A percentile compares a stretch with the other conserved stretches of the same genome.
Evolutionary conservation across 2,329 filamentous ascomycete species (phyloP).

Genomic region (Hirsutella minnesotensis): DNA sequence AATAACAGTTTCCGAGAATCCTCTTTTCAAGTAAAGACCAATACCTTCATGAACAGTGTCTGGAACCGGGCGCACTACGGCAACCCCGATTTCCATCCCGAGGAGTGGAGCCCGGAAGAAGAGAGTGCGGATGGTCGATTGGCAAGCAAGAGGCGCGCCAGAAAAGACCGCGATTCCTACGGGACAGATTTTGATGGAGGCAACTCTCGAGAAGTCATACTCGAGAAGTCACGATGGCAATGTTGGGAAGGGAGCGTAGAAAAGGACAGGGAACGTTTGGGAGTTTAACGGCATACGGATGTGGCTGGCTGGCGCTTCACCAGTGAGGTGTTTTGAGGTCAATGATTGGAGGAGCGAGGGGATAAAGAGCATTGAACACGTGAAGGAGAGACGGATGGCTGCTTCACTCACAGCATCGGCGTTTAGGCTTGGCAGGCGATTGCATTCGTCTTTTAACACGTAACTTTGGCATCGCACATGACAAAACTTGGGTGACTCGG

Average conservation of each 20-base stretch:
- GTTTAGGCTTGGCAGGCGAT: neutral
- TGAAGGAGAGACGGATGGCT: neutral
- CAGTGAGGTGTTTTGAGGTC: neutral
- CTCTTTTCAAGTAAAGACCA: constrained; percentile 36
- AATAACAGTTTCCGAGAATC: constrained; percentile 32
- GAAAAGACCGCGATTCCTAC: constrained; percentile 8
- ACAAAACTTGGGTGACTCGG: neutral
- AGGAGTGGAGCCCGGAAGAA: constrained; percentile 31
- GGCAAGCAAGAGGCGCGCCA: constrained; percentile 13
- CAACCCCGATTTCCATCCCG: constrained; percentile 42
- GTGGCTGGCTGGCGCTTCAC: neutral
- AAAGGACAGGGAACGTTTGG: neutral
- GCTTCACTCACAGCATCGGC: neutral
- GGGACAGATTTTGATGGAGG: neutral
- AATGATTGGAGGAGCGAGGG: neutral
- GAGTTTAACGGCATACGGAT: neutral
- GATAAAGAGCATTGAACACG: neutral
- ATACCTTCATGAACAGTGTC: constrained; percentile 53
- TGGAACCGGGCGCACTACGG: constrained; percentile 57
- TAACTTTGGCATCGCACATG: neutral
- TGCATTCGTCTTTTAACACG: neutral
- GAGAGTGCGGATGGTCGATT: constrained; percentile 19
- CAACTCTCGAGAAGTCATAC: neutral
- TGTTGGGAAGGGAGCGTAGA: neutral
- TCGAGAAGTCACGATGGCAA: neutral